Percentiles rank a stretch among this genome's conserved stretches.
Evolutionary conservation across 2,329 filamentous ascomycete genomes (phyloP).

Genomic region (Colletotrichum lini): DNA sequence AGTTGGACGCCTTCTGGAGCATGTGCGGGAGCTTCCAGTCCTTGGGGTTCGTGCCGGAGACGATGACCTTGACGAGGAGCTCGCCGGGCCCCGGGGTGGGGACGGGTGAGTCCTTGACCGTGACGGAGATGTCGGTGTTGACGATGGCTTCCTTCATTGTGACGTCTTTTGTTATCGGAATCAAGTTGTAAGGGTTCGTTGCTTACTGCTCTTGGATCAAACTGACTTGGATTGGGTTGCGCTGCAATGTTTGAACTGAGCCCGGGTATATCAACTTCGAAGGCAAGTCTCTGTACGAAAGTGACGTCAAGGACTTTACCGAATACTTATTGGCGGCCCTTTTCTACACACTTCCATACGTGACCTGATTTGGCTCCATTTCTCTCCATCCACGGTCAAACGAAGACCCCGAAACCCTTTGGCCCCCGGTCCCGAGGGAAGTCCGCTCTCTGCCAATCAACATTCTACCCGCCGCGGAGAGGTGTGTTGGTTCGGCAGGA

Average conservation of each 20-base stretch:
- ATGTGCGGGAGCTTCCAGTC: conserved; percentile 47
- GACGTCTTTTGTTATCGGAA: not conserved
- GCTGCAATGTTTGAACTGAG: not conserved
- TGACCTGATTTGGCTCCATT: not conserved
- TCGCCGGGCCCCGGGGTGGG: conserved; percentile 43
- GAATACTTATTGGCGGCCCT: not conserved
- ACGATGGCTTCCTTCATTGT: conserved; percentile 44
- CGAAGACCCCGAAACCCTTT: conserved; percentile 12
- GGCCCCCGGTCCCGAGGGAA: not conserved
- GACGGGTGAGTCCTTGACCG: conserved; percentile 37
- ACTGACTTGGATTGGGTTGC: not conserved
- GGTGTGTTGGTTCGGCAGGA: too few species aligned
- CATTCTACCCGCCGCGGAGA: not conserved
- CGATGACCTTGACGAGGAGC: conserved; percentile 45
- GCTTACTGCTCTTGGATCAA: not conserved
- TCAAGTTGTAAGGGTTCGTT: too few species aligned
- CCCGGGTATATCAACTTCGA: not conserved
- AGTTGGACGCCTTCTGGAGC: conserved; percentile 30
- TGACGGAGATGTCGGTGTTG: conserved; percentile 26
- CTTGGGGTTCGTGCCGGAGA: conserved; percentile 47
- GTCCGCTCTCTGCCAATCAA: conserved; percentile 4
- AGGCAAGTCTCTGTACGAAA: not conserved
- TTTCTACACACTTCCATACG: conserved; percentile 24
- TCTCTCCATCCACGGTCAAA: conserved; percentile 24
- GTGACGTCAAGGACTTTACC: conserved; percentile 37